Evolutionary conservation across 2,329 filamentous ascomycete genomes (phyloP), one percentile per base, ranked within the genome.

Genomic region (Kalmusia sp.): DNA sequence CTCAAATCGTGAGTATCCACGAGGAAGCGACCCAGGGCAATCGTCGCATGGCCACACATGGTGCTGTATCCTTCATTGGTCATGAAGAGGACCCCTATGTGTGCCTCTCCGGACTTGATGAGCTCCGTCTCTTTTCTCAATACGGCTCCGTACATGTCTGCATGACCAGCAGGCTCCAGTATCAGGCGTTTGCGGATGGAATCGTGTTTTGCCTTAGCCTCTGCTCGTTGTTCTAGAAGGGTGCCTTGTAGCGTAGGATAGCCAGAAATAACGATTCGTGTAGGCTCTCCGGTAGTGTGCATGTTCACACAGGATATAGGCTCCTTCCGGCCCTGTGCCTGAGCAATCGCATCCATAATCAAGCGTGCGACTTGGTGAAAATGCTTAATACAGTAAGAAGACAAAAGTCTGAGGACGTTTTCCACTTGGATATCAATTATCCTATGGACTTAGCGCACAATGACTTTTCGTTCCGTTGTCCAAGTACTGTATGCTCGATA

Each of bases 11-110:
- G 37, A 2, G 66, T 2, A 24, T 55, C 49, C 15, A 55, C 30
- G 2, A 55, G 71, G 28, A 61, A 59, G n/a, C 40, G 40, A 28
- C 79, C 79, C 11, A 83, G 58, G 0, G 80, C 80, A 39, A 83
- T 79, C 0, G 80, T 82, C 2, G 79, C 80, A 59, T 83, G 80
- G 3, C 80, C 80, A 54, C 80, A 82, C 72, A 82, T 81, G 4
- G 78, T 81, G 6, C 77, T 80, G 44, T 77, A 82, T 0, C 78
- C 79, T 3, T 78, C 76, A 27, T 80, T 80, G 27, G 79, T 77
- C 54, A 72, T 72, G 63, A 82, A 82, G 3, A 82, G 58, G 1
- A 79, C 77, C 4, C 79, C 80, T 22, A 82, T 77, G 57, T 82
- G 70, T 0, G 80, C 80, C n/a, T 75, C 58, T 2, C 74, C 74